phyloP scores from a whole-genome alignment of 2,329 filamentous ascomycete genomes.

The Macrophomina pseudophaseolina region DNA sequence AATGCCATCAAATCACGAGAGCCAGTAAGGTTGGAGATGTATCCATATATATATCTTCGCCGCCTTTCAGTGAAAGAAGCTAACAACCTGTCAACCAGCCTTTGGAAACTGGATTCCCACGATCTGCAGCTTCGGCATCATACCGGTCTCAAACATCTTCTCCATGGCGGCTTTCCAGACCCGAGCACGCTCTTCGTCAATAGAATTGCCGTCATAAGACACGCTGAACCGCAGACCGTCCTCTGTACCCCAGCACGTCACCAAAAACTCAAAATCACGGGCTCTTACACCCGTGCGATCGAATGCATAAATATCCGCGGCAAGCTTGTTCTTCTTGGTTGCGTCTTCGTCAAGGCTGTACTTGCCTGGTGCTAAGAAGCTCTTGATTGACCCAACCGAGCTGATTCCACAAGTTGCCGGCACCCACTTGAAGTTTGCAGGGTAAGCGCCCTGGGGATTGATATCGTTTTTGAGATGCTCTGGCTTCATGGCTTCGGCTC shows the following conservation, averaged over 20 bases:
- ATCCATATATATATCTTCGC: background rate
- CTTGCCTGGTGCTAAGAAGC: constrained; percentile 5
- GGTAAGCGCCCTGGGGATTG: constrained; percentile 43
- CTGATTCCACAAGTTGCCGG: constrained; percentile 54
- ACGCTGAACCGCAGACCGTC: constrained; percentile 47
- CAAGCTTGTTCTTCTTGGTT: constrained; percentile 44
- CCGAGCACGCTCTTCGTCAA: constrained; percentile 39
- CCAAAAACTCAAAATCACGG: constrained; percentile 53
- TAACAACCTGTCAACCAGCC: background rate
- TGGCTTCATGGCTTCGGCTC: constrained; percentile 43
- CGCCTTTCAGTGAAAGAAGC: background rate
- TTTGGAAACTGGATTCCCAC: constrained; percentile 24
- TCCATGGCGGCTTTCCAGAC: constrained; percentile 41
- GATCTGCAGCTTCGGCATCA: constrained; percentile 4
- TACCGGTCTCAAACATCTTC: constrained; percentile 36
- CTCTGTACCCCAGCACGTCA: constrained; percentile 46
- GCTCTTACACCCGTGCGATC: constrained; percentile 45
- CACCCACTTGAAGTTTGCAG: constrained; percentile 34
- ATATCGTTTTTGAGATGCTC: constrained; percentile 32
- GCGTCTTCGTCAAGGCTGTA: constrained; percentile 35
- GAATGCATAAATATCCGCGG: constrained; percentile 40
- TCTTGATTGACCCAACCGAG: constrained; percentile 41
- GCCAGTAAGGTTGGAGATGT: no score
- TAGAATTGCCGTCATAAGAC: constrained; percentile 48
- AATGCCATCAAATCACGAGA: no score